Evolutionary conservation across 2,329 filamentous ascomycete genomes (phyloP).

Genomic region (Metarhizium album): DNA sequence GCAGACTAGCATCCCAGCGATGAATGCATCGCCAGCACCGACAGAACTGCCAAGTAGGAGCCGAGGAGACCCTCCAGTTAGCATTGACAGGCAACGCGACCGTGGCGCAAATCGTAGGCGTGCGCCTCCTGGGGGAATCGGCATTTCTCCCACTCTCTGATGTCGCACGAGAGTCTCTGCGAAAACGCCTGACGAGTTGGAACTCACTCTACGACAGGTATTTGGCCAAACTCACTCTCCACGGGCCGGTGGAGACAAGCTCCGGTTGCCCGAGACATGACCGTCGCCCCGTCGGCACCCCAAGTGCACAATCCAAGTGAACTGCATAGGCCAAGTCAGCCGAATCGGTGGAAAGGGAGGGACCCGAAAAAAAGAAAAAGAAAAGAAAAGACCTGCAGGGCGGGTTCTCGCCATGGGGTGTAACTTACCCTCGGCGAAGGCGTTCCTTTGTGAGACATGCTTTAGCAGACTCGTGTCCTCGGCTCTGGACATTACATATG

Average conservation of each 20-base stretch:
- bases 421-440: conserved; percentile 32
- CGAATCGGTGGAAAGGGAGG: neutral
- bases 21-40: conserved; percentile 67
- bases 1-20: conserved; percentile 58
- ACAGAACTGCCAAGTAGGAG: conserved; percentile 41
- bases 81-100: neutral
- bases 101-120: neutral
- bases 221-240: conserved; percentile 14
- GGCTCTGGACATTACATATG: conserved; percentile 15
- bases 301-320: conserved; percentile 46
- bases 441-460: conserved; percentile 38
- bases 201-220: conserved; percentile 4
- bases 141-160: neutral
- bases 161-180: neutral
- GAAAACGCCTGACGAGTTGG: neutral
- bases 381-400: too few species aligned
- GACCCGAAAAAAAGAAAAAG: neutral
- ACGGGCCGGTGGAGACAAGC: conserved; percentile 28
- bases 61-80: neutral
- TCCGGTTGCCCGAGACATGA: conserved; percentile 18
- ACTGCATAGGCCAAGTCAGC: conserved; percentile 17
- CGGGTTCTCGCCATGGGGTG: conserved; percentile 3
- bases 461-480: conserved; percentile 34
- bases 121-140: neutral
- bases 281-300: conserved; percentile 39